Evolutionary conservation across 2,329 filamentous ascomycete species (phyloP).

Genomic region (Nothophoma quercina): DNA sequence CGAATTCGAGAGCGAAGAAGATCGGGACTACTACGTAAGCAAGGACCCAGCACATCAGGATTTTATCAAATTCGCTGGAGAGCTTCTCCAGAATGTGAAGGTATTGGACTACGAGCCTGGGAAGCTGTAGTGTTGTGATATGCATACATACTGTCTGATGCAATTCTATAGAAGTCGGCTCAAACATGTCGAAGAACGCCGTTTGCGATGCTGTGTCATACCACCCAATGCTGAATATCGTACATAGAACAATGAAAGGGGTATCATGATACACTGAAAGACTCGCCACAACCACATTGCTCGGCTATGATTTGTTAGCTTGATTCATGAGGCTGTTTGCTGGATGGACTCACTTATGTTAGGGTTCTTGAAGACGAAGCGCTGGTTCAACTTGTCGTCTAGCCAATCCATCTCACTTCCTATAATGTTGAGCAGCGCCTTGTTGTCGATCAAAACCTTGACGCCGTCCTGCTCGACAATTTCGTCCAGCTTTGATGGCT

Average conservation of each 20-base stretch:
- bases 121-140: conserved; percentile 10
- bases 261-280: conserved; percentile 70
- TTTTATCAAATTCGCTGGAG: conserved; percentile 63
- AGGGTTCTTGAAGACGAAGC: conserved; percentile 94
- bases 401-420: conserved; percentile 99
- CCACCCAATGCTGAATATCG: conserved; percentile 39
- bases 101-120: conserved; percentile 69
- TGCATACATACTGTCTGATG: conserved; percentile 14
- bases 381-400: conserved; percentile 90
- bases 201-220: conserved; percentile 22
- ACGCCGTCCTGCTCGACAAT: conserved; percentile 95
- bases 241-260: conserved; percentile 24
- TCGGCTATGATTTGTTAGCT: conserved; percentile 71
- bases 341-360: conserved; percentile 86
- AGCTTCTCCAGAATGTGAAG: conserved; percentile 60
- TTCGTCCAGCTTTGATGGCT: conserved; percentile 87
- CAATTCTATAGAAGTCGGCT: background rate
- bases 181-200: conserved; percentile 24
- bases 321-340: background rate
- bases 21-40: conserved; percentile 73
- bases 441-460: conserved; percentile 94
- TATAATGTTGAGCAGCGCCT: conserved; percentile 96
- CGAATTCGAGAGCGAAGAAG: conserved; percentile 69
- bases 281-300: conserved; percentile 94
- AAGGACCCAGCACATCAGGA: conserved; percentile 69